phyloP scores from a whole-genome alignment of 148 eudicot genomes.

The Rheum nobile region DNA sequence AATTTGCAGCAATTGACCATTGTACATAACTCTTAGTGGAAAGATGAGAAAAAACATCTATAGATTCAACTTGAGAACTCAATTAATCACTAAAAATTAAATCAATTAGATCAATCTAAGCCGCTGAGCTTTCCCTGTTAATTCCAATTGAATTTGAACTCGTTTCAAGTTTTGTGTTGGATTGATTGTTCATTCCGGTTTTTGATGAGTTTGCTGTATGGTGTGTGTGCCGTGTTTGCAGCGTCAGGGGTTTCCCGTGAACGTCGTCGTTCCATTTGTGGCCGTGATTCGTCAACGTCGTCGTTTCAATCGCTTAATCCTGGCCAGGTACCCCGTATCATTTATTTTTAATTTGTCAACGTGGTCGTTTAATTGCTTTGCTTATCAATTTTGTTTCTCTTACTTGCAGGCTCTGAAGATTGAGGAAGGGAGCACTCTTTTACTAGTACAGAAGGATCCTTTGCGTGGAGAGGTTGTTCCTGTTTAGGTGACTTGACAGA shows the following conservation, averaged over 20 bases:
- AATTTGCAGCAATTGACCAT: background rate
- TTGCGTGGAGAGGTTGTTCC: background rate
- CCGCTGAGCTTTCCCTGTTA: background rate
- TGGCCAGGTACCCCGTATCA: background rate
- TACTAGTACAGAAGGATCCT: background rate
- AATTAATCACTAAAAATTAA: background rate
- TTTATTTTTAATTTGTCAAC: background rate
- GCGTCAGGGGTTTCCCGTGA: background rate
- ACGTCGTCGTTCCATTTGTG: background rate
- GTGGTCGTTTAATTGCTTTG: background rate
- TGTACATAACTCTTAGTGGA: background rate
- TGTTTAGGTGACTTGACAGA: background rate
- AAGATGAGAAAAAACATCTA: background rate
- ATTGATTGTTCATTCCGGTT: background rate
- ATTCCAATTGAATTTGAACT: background rate
- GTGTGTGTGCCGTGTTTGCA: slow-evolving; percentile 3
- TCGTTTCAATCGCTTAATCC: background rate
- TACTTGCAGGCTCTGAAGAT: background rate
- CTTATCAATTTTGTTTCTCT: background rate
- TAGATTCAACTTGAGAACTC: background rate
- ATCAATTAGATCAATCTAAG: background rate
- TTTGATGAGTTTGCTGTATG: slow-evolving; percentile 1
- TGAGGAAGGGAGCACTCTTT: background rate
- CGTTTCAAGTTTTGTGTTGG: background rate
- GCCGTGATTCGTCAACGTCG: background rate